Base-by-base conservation (phyloP, 352 stramenopile genomes). In the Phytophthora pini region DNA sequence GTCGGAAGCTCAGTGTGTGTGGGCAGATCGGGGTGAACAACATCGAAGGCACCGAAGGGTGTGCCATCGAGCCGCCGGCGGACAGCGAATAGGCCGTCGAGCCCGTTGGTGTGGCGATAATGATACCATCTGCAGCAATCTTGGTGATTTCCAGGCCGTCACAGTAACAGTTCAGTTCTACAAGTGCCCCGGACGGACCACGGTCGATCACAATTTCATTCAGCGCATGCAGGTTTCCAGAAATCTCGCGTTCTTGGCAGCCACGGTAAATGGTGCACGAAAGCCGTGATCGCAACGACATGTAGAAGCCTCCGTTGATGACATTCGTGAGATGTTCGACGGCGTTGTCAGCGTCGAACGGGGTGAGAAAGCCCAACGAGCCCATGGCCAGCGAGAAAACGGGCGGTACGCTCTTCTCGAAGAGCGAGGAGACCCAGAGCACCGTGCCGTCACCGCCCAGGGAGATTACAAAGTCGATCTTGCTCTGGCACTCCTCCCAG, bases 171-270 rank as follows among this genome's bases (percentile, higher is more conserved):
- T 99, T 97, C 17, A 99, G 79, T 62, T 98, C 94, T 11, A 98
- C 94, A 43, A 99, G 89, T 36, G 87, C 84, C 6, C 82, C 87
- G 2, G 76, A 92, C 20, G 82, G 84, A 5, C 98, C 97, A 38
- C 97, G 89, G 72, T 99, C 97, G 56, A 99, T 97, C 27, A 99
- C 97, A 43, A 99, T 97, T 83, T 99, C 98, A 74, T 99, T 99
- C 32, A 99, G 78, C 7, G 98, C 97, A 68, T 98, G 94, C 57
- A 97, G 85, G 1, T 90, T 74, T 31, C 75, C 68, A n/a, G 79
- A 58, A 15, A 77, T 73, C 53, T 89, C 79, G 5, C 57, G 67
- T 31, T 85, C 76, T 53, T 90, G 76, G 55, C 82, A 75, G 7
- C 72, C 72, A 32, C 88, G 87, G 24, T 85, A 77, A 57, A 96